Conservation (phyloP, 73 alveolate species). For the Durusdinium trenchii region DNA sequence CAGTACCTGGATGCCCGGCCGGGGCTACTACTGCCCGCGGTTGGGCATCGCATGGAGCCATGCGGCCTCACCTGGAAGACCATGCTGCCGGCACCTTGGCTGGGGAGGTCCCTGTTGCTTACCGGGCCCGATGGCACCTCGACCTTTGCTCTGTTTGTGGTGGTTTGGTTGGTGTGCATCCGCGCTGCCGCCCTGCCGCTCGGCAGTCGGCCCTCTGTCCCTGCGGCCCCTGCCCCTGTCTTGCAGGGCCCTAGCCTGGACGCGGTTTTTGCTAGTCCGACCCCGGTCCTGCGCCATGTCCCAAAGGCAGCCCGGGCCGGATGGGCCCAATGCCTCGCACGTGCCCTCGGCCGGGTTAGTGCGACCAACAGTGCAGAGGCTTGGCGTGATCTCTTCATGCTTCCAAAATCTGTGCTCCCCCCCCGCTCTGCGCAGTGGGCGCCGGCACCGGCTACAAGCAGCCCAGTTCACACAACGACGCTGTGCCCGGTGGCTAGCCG, state of each 20-base stretch:
- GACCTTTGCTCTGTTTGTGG: conserved; percentile 12
- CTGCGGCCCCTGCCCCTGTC: no score
- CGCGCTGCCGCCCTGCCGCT: not conserved
- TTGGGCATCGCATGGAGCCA: not conserved
- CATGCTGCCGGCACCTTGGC: not conserved
- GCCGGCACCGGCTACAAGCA: not conserved
- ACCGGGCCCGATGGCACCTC: not conserved
- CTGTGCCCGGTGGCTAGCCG: not conserved
- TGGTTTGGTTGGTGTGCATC: not conserved
- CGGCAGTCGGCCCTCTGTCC: not conserved
- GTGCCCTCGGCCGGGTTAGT: not conserved
- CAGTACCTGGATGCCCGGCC: not conserved
- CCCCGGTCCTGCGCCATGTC: conserved; percentile 14
- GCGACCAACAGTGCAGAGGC: not conserved
- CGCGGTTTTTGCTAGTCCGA: not conserved
- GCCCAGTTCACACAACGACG: conserved; percentile 1
- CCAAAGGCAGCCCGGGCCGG: not conserved
- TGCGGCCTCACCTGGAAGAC: conserved; percentile 5
- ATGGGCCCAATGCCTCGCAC: conserved; percentile 19
- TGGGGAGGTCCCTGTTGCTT: not conserved
- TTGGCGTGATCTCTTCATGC: conserved; percentile 4
- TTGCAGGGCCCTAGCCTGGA: no score
- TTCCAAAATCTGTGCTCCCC: not conserved
- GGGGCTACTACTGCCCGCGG: not conserved
- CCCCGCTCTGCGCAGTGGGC: not conserved